Conservation (phyloP, 192 early-diverging fungal species). For the Funneliformis mosseae region DNA sequence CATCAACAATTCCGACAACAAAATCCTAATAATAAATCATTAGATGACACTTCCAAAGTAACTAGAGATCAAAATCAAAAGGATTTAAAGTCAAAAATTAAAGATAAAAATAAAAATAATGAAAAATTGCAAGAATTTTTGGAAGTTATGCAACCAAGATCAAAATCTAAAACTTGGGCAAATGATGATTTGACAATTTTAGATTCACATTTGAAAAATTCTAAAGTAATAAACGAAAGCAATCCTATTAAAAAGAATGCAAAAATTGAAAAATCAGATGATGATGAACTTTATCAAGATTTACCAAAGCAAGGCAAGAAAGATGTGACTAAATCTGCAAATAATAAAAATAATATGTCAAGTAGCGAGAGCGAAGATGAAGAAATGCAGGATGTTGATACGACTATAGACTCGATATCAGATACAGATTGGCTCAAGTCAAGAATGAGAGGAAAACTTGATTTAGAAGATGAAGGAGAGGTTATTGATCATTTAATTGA, state of each 20-base stretch:
- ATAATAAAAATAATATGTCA: constrained; percentile 58
- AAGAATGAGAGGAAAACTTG: constrained; percentile 56
- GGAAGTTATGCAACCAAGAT: constrained; percentile 86
- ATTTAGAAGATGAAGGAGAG: constrained; percentile 18
- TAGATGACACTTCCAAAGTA: constrained; percentile 39
- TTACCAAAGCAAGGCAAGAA: constrained; percentile 53
- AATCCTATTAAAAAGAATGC: constrained; percentile 38
- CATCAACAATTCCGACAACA: constrained; percentile 49
- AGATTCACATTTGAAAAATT: constrained; percentile 55
- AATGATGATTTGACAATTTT: constrained; percentile 81
- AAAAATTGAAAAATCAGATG: constrained; percentile 71
- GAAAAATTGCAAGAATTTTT: constrained; percentile 87
- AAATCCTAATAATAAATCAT: constrained; percentile 38
- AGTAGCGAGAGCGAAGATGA: constrained; percentile 36
- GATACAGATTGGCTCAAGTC: constrained; percentile 71
- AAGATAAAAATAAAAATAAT: constrained; percentile 66
- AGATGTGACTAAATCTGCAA: constrained; percentile 55
- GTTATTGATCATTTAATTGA: neutral
- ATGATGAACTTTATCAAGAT: constrained; percentile 78
- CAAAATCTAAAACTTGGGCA: constrained; percentile 80
- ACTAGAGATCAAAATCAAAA: constrained; percentile 47
- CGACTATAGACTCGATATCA: constrained; percentile 46
- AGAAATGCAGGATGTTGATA: constrained; percentile 46
- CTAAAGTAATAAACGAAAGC: constrained; percentile 59
- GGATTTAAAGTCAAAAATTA: constrained; percentile 43